Conservation (phyloP, 2,329 filamentous ascomycete species). For the Cordyceps farinosa region DNA sequence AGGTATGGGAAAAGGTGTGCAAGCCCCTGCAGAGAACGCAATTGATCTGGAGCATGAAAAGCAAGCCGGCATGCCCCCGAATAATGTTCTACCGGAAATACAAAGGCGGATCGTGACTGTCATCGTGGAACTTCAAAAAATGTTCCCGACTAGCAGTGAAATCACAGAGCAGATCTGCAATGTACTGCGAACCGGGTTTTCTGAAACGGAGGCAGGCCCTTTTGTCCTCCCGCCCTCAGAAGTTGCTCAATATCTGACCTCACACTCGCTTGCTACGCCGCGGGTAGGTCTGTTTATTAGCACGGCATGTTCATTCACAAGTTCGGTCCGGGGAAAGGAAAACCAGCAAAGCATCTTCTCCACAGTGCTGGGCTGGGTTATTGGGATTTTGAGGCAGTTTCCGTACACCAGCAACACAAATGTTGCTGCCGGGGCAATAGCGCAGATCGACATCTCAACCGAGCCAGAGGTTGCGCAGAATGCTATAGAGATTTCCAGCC, state of each 20-base stretch:
- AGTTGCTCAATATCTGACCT: slow-evolving; percentile 64
- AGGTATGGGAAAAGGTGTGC: slow-evolving; percentile 68
- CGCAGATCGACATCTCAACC: slow-evolving; percentile 57
- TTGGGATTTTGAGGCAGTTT: slow-evolving; percentile 60
- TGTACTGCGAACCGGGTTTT: slow-evolving; percentile 70
- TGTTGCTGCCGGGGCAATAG: not conserved
- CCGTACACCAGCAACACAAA: slow-evolving; percentile 42
- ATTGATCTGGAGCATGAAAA: slow-evolving; percentile 62
- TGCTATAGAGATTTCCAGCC: slow-evolving; percentile 67
- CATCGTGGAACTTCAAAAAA: slow-evolving; percentile 43
- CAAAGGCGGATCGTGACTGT: slow-evolving; percentile 47
- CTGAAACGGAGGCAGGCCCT: slow-evolving; percentile 68
- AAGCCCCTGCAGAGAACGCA: slow-evolving; percentile 62
- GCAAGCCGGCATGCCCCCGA: slow-evolving; percentile 15
- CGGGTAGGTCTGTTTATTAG: slow-evolving; percentile 66
- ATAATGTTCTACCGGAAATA: slow-evolving; percentile 29
- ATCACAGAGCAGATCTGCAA: slow-evolving; percentile 69
- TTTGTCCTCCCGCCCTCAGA: slow-evolving; percentile 69
- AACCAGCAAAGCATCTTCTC: slow-evolving; percentile 47
- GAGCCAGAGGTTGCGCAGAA: slow-evolving; percentile 72
- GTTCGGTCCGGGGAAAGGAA: slow-evolving; percentile 47
- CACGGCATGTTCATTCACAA: slow-evolving; percentile 67
- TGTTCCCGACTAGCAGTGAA: slow-evolving; percentile 60
- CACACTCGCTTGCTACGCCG: slow-evolving; percentile 57
- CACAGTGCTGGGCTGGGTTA: slow-evolving; percentile 57